Percentiles rank a stretch among this genome's conserved stretches.
Evolutionary conservation across 2,329 filamentous ascomycete species (phyloP).

Genomic region (Simplicillium aogashimaense): DNA sequence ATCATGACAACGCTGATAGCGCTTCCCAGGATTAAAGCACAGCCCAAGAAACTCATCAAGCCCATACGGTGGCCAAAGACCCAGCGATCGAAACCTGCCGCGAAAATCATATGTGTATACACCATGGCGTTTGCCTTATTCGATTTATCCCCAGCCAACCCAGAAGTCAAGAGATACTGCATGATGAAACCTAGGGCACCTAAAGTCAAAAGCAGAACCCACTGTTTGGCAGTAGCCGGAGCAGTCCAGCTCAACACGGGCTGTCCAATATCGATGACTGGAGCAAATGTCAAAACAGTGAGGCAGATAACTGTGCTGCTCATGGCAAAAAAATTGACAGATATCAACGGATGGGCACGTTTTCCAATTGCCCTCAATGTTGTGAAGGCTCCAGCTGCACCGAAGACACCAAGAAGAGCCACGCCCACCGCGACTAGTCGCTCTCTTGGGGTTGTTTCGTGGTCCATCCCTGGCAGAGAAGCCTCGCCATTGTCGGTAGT

Average conservation of each 20-base stretch:
- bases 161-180: conserved; percentile 77
- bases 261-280: conserved; percentile 32
- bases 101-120: conserved; percentile 49
- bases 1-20: conserved; percentile 39
- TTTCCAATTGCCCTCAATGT: conserved; percentile 72
- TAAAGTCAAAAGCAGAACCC: conserved; percentile 57
- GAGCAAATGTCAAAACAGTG: conserved; percentile 44
- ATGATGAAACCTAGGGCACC: conserved; percentile 70
- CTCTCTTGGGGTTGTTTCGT: conserved; percentile 46
- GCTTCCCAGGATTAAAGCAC: conserved; percentile 41
- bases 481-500: conserved; percentile 7
- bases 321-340: conserved; percentile 72
- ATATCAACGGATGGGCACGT: conserved; percentile 72
- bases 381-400: conserved; percentile 64
- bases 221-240: conserved; percentile 39
- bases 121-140: conserved; percentile 49
- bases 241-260: conserved; percentile 34
- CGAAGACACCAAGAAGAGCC: conserved; percentile 68
- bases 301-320: conserved; percentile 61
- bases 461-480: conserved; percentile 19
- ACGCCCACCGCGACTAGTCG: conserved; percentile 60
- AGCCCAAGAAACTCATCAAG: conserved; percentile 37
- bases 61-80: conserved; percentile 43
- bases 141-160: conserved; percentile 60
- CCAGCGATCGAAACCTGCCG: conserved; percentile 39